Percentiles rank a stretch among this genome's conserved stretches.
Evolutionary conservation across 805 yeast genomes (phyloP).

Genomic region (Nakazawaea sp.): DNA sequence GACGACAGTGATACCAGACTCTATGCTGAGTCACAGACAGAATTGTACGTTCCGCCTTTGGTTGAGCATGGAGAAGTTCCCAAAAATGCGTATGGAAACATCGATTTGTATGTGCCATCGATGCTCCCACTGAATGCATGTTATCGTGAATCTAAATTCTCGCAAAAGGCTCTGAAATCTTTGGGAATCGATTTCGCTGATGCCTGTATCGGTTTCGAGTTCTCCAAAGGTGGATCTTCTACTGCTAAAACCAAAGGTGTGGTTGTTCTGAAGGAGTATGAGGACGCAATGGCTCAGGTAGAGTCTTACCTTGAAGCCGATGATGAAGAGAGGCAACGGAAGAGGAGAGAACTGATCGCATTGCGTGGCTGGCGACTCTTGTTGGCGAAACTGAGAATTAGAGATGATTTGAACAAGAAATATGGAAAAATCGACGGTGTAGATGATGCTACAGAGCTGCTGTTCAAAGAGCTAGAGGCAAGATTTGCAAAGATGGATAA

Average conservation of each 20-base stretch:
- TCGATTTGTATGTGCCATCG: conserved; percentile 67
- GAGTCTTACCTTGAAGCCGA: conserved; percentile 42
- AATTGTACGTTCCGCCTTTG: conserved; percentile 58
- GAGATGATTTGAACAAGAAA: conserved; percentile 33
- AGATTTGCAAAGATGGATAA: conserved; percentile 1
- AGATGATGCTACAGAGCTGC: conserved; percentile 10
- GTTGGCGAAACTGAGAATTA: conserved; percentile 42
- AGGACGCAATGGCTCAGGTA: conserved; percentile 52
- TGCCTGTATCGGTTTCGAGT: conserved; percentile 86
- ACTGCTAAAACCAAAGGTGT: conserved; percentile 71
- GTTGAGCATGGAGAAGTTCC: conserved; percentile 61
- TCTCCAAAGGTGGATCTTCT: conserved; percentile 42
- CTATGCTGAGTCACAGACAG: conserved; percentile 77
- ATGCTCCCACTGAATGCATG: conserved; percentile 84
- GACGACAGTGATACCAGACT: conserved; percentile 54
- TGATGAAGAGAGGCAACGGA: conserved; percentile 36
- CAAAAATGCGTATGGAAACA: conserved; percentile 74
- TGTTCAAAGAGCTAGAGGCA: conserved; percentile 1
- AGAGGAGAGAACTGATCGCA: conserved; percentile 39
- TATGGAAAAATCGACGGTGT: conserved; percentile 37
- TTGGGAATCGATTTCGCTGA: conserved; percentile 74
- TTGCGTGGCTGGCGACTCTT: conserved; percentile 48
- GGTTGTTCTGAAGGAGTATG: conserved; percentile 56
- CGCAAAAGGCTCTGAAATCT: conserved; percentile 64
- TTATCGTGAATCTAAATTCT: conserved; percentile 46